Evolutionary conservation across 768 basidiomycete species (phyloP).

Genomic region (Calocera cornea): DNA sequence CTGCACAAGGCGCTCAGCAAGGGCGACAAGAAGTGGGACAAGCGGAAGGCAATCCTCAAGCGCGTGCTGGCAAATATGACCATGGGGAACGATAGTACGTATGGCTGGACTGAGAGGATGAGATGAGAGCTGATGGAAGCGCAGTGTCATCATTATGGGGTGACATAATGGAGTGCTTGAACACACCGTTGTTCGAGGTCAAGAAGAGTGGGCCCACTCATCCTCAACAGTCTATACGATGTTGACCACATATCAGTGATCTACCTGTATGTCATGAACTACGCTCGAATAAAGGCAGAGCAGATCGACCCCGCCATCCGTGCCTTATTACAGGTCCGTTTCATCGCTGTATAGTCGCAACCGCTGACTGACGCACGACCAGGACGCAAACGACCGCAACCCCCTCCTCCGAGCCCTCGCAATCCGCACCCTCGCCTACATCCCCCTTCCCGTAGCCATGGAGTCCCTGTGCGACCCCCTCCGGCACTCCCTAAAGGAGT

Average conservation of each 20-base stretch:
- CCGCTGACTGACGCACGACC: conserved; percentile 8
- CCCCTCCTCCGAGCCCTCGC: conserved; percentile 93
- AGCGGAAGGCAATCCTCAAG: conserved; percentile 88
- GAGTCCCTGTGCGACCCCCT: conserved; percentile 79
- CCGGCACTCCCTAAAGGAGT: conserved; percentile 81
- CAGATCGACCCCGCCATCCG: conserved; percentile 85
- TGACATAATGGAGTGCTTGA: conserved; percentile 90
- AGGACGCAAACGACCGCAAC: conserved; percentile 95
- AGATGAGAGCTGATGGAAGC: conserved; percentile 17
- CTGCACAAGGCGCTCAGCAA: conserved; percentile 71
- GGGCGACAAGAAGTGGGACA: conserved; percentile 92
- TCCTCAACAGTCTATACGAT: not conserved
- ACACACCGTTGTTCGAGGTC: conserved; percentile 90
- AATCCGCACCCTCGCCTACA: conserved; percentile 98
- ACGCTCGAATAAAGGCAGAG: conserved; percentile 85
- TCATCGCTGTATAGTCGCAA: conserved; percentile 8
- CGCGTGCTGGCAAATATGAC: conserved; percentile 98
- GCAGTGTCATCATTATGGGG: conserved; percentile 87
- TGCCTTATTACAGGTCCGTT: conserved; percentile 68
- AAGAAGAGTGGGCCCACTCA: conserved; percentile 76
- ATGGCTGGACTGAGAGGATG: conserved; percentile 7
- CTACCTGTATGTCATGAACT: conserved; percentile 93
- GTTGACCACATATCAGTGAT: conserved; percentile 51
- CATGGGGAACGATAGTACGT: conserved; percentile 97
- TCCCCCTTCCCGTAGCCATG: conserved; percentile 79